Evolutionary conservation across 495 filamentous ascomycete species (phyloP).

Genomic region (Gamarada debralockiae): DNA sequence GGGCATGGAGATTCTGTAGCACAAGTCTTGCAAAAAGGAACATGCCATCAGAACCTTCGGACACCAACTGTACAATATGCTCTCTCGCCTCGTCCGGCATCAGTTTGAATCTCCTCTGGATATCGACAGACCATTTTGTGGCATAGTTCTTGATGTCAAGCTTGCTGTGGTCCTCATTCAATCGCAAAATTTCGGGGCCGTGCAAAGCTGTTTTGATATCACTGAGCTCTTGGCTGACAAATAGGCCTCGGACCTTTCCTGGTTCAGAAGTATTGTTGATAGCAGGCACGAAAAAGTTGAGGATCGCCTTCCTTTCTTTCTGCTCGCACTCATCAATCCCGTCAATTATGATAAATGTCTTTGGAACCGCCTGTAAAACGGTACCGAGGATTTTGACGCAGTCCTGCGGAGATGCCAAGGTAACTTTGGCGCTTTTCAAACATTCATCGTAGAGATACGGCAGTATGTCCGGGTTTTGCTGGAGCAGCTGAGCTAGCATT

Average conservation of each 20-base stretch:
- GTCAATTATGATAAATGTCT: slow-evolving; percentile 38
- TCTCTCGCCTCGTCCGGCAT: slow-evolving; percentile 10
- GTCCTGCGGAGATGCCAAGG: slow-evolving; percentile 26
- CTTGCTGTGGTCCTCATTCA: slow-evolving; percentile 23
- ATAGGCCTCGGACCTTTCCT: slow-evolving; percentile 32
- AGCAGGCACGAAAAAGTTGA: slow-evolving; percentile 25
- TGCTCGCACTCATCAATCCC: slow-evolving; percentile 40
- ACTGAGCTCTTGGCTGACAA: slow-evolving; percentile 35
- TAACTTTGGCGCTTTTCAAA: slow-evolving; percentile 22
- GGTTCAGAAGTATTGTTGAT: slow-evolving; percentile 23
- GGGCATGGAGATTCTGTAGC: slow-evolving; percentile 34
- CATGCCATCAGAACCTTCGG: slow-evolving; percentile 32
- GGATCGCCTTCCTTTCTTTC: slow-evolving; percentile 24
- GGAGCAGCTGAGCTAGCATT: slow-evolving; percentile 36
- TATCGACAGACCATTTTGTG: slow-evolving; percentile 8
- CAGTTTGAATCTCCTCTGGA: slow-evolving; percentile 27
- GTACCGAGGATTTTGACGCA: slow-evolving; percentile 34
- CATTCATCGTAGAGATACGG: slow-evolving; percentile 30
- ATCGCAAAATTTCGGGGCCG: slow-evolving; percentile 20
- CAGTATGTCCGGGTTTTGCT: slow-evolving; percentile 28
- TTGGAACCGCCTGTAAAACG: slow-evolving; percentile 24
- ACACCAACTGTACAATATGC: slow-evolving; percentile 18
- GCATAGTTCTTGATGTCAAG: slow-evolving; percentile 29
- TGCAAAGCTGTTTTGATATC: slow-evolving; percentile 29
- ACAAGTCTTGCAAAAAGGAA: slow-evolving; percentile 46